phyloP scores from a whole-genome alignment of 2,329 filamentous ascomycete species.

The Podosphaera leucotricha region DNA sequence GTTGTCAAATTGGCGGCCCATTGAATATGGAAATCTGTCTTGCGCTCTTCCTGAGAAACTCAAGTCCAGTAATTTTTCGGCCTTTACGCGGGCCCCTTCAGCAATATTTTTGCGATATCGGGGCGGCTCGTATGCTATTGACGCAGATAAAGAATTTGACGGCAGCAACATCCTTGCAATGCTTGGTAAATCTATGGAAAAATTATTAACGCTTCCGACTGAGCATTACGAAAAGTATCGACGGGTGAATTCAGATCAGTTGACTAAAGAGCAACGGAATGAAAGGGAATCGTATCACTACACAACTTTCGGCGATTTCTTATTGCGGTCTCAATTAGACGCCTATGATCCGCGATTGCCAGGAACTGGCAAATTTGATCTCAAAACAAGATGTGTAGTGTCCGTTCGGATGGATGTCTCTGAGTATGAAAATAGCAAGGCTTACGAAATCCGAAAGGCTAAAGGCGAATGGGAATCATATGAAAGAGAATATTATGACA shows the following conservation, averaged over 20 bases:
- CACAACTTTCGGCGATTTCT: conserved; percentile 61
- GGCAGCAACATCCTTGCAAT: conserved; percentile 67
- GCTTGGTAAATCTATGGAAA: conserved; percentile 91
- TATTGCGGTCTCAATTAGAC: conserved; percentile 90
- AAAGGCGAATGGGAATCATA: conserved; percentile 73
- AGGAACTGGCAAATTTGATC: conserved; percentile 80
- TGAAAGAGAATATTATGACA: conserved; percentile 88
- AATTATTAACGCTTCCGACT: conserved; percentile 63
- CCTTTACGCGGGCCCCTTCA: conserved; percentile 45
- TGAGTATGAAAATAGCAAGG: conserved; percentile 49
- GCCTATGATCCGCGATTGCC: conserved; percentile 69
- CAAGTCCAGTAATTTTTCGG: conserved; percentile 36
- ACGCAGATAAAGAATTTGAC: conserved; percentile 85
- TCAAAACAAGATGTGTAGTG: conserved; percentile 84
- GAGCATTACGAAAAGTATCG: conserved; percentile 73
- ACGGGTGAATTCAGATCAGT: conserved; percentile 38
- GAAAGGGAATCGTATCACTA: conserved; percentile 69
- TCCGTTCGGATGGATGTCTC: conserved; percentile 70
- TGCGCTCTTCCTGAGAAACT: conserved; percentile 37
- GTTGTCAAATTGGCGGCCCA: conserved; percentile 56
- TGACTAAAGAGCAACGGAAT: conserved; percentile 47
- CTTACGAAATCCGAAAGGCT: conserved; percentile 62
- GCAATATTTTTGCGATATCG: conserved; percentile 65
- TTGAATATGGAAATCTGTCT: conserved; percentile 45
- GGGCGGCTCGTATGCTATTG: conserved; percentile 76